Conservation (phyloP, 768 basidiomycete species). For the Boletus barrowsii region DNA sequence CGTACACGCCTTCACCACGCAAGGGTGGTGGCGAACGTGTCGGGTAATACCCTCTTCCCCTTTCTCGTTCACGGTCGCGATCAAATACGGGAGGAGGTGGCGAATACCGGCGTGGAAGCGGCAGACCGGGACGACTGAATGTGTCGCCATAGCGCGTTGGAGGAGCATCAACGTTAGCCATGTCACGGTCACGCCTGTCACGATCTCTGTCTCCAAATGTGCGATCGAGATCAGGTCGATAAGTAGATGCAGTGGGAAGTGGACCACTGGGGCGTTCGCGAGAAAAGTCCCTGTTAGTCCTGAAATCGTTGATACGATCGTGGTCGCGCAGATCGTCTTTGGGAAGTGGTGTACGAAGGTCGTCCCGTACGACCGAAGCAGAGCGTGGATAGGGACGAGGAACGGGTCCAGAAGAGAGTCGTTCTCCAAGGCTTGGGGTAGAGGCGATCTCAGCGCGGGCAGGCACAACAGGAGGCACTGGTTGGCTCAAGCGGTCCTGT, state of each 20-base stretch:
- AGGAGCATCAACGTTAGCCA: slow-evolving; percentile 34
- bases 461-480: slow-evolving; percentile 12
- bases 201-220: slow-evolving; percentile 29
- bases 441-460: slow-evolving; percentile 23
- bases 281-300: slow-evolving; percentile 33
- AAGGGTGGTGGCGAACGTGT: slow-evolving; percentile 30
- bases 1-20: slow-evolving; percentile 28
- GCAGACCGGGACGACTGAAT: slow-evolving; percentile 17
- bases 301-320: slow-evolving; percentile 23
- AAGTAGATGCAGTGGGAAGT: slow-evolving; percentile 19
- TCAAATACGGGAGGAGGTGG: slow-evolving; percentile 35
- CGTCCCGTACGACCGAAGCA: slow-evolving; percentile 34
- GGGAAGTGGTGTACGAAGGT: slow-evolving; percentile 29
- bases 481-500: slow-evolving; percentile 39
- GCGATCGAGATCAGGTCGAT: slow-evolving; percentile 41
- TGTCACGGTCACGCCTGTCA: slow-evolving; percentile 39
- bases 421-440: slow-evolving; percentile 40
- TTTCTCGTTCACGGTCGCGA: slow-evolving; percentile 28
- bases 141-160: slow-evolving; percentile 35
- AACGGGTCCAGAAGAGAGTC: slow-evolving; percentile 35
- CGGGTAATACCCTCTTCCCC: slow-evolving; percentile 30
- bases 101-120: slow-evolving; percentile 14
- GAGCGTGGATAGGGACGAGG: slow-evolving; percentile 22
- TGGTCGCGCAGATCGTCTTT: slow-evolving; percentile 32
- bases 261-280: slow-evolving; percentile 31